A percentile compares a stretch with the other conserved stretches of the same genome.
Evolutionary conservation across 768 basidiomycete species (phyloP).

Genomic region (Russula compacta): DNA sequence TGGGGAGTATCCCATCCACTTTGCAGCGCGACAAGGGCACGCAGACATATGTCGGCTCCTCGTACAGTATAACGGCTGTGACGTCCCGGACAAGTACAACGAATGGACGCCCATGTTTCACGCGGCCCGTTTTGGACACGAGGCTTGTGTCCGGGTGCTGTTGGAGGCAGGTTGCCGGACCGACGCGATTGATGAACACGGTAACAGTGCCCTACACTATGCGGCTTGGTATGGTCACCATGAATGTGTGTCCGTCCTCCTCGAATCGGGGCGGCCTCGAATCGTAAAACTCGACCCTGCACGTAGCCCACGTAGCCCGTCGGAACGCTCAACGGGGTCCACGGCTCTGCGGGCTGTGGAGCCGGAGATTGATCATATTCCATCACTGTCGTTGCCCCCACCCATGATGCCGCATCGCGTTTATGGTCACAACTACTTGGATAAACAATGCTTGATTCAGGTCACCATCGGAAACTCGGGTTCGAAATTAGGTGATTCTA

Average conservation of each 20-base stretch:
- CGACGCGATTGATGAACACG: constrained; percentile 73
- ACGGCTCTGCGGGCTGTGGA: constrained; percentile 32
- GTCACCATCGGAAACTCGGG: constrained; percentile 68
- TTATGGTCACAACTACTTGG: constrained; percentile 94
- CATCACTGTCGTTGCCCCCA: constrained; percentile 89
- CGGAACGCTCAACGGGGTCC: constrained; percentile 23
- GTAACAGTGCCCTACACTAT: constrained; percentile 81
- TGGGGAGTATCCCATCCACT: constrained; percentile 95
- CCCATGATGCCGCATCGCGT: constrained; percentile 97
- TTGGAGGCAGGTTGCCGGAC: constrained; percentile 72
- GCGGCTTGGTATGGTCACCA: constrained; percentile 95
- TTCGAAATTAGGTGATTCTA: constrained; percentile 27
- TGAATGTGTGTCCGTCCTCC: constrained; percentile 50
- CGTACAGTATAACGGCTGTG: constrained; percentile 67
- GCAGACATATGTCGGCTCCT: constrained; percentile 74
- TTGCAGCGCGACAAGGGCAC: constrained; percentile 91
- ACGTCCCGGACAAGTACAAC: constrained; percentile 89
- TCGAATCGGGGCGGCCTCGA: constrained; percentile 21
- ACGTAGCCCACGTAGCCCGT: constrained; percentile 22
- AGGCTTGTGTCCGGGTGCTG: constrained; percentile 64
- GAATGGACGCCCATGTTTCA: constrained; percentile 98
- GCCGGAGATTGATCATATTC: constrained; percentile 83
- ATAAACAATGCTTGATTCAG: constrained; percentile 77
- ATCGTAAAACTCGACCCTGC: constrained; percentile 14
- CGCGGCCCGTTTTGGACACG: constrained; percentile 80